Percentiles rank a stretch among this genome's conserved stretches.
Evolutionary conservation across 495 filamentous ascomycete species (phyloP).

Genomic region (Entonaema liquescens): DNA sequence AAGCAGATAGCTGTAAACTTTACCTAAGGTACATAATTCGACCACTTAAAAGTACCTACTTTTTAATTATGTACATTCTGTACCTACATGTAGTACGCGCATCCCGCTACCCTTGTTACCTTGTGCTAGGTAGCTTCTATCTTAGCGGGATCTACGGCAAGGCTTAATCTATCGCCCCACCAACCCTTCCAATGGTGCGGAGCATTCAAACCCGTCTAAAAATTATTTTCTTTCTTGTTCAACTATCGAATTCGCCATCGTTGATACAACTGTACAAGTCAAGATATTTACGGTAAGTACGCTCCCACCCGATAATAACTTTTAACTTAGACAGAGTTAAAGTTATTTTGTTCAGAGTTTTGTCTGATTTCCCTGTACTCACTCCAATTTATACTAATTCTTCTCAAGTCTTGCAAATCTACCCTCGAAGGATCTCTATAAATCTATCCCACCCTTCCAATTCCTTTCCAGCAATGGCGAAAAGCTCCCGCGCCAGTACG

Average conservation of each 20-base stretch:
- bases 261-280: neutral
- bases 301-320: neutral
- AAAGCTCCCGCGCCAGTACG: constrained; percentile 75
- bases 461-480: constrained; percentile 71
- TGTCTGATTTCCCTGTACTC: neutral
- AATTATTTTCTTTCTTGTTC: constrained; percentile 11
- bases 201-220: constrained; percentile 10
- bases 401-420: constrained; percentile 6
- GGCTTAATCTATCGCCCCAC: constrained; percentile 28
- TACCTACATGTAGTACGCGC: neutral
- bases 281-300: constrained; percentile 11
- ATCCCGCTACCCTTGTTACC: neutral
- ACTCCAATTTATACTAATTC: constrained; percentile 4
- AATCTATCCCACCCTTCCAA: neutral
- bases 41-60: neutral
- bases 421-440: neutral
- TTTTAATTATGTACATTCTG: constrained; percentile 1
- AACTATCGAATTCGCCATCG: constrained; percentile 1
- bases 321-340: neutral
- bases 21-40: neutral
- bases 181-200: constrained; percentile 4
- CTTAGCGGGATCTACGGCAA: constrained; percentile 39
- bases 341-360: neutral
- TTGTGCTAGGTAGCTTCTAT: constrained; percentile 14
- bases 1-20: neutral